phyloP scores from a whole-genome alignment of 495 filamentous ascomycete species.

The Friedmanniomyces endolithicus region DNA sequence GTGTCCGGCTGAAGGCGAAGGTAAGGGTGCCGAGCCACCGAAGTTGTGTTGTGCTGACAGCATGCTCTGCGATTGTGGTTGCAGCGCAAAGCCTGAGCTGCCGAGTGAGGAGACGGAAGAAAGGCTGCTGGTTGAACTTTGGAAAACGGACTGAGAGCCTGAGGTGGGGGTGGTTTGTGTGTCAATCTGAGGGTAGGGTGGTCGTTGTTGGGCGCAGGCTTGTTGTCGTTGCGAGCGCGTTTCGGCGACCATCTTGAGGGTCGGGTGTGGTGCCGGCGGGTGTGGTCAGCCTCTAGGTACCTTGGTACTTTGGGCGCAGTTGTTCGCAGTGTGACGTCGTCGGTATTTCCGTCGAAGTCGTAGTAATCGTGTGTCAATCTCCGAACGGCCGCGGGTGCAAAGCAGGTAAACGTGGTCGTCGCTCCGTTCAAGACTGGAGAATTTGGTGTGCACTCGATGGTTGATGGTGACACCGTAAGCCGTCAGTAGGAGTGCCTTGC shows the following conservation, averaged over 20 bases:
- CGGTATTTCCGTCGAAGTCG: neutral
- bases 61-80: slow-evolving; percentile 4
- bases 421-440: no score
- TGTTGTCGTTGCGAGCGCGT: slow-evolving; percentile 15
- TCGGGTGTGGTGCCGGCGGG: neutral
- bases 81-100: slow-evolving; percentile 1
- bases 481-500: no score
- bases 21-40: slow-evolving; percentile 24
- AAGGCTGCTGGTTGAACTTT: slow-evolving; percentile 23
- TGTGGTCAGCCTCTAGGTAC: neutral
- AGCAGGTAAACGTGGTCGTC: neutral
- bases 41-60: neutral
- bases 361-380: neutral
- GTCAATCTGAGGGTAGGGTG: slow-evolving; percentile 11
- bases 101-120: slow-evolving; percentile 18
- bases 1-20: slow-evolving; percentile 24
- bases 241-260: slow-evolving; percentile 4
- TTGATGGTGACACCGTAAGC: neutral
- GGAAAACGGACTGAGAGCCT: slow-evolving; percentile 22
- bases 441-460: neutral
- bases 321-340: neutral
- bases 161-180: slow-evolving; percentile 12
- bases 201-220: slow-evolving; percentile 16
- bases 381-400: neutral
- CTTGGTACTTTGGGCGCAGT: neutral